Base-by-base conservation (phyloP, 768 basidiomycete species). In the Macrolepiota dolichaula region DNA sequence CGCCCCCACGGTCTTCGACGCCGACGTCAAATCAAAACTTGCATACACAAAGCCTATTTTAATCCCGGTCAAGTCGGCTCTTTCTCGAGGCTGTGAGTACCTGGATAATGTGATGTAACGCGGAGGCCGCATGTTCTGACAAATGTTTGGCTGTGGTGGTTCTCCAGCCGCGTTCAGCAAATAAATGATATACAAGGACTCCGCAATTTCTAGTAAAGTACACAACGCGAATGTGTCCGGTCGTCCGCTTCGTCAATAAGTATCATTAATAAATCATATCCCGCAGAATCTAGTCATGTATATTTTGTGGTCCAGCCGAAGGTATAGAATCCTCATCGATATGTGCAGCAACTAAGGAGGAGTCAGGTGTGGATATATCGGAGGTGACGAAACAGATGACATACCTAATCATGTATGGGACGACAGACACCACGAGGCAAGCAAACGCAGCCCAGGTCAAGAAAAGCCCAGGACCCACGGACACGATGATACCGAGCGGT, bases 331-430 rank as follows among this genome's bases (percentile, higher is more conserved):
- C 57, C 24, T 74, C 89, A 87, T 64, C 89, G 85, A 75, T 80
- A 92, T 57, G 91, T 92, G 74, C 89, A 92, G 68, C 89, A 92
- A 65, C 91, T 92, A 64, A 22, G 1, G 15, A 53, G 53, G 52
- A 52, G 60, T 57, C 46, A 61, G 40, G 47, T 11, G 40, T 32
- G 22, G 38, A 3, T 17, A 42, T 19, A 19, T 24, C 13, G 13
- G 11, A 19, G 9, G 46, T 19, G 42, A 55, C 24, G 49, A 25
- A 27, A 17, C 3, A 46, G 7, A 55, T 25, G 54, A 57, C 49
- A 49, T 63, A 91, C 91, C 85, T 91, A 66, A 91, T 80, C 79
- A 90, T 81, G 69, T 92, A 93, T 13, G 92, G 92, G 44, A 89
- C 69, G 53, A 86, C 75, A 0, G 91, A 91, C 19, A 80, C 77